Conservation (phyloP, 2,329 filamentous ascomycete species). For the Fusarium sp. region DNA sequence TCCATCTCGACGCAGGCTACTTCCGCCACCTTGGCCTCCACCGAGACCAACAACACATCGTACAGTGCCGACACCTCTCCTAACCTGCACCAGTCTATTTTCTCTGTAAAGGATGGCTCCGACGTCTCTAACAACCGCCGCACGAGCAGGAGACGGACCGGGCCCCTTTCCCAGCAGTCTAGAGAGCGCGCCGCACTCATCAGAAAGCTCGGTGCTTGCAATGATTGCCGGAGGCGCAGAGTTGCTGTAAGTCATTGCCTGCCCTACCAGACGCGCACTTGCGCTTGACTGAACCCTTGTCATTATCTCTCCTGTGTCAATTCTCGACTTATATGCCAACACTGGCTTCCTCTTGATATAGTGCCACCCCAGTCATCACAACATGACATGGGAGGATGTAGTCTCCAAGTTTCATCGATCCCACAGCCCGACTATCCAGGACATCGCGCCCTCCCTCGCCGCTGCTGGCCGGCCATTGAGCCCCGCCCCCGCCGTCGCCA, state of each 20-base stretch:
- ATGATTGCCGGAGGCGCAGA: slow-evolving; percentile 66
- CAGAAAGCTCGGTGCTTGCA: slow-evolving; percentile 69
- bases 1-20: slow-evolving; percentile 66
- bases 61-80: slow-evolving; percentile 67
- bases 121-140: slow-evolving; percentile 66
- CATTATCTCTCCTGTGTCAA: background rate
- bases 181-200: slow-evolving; percentile 71
- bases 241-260: slow-evolving; percentile 65
- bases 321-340: slow-evolving; percentile 34
- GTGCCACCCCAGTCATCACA: slow-evolving; percentile 71
- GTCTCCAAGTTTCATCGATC: slow-evolving; percentile 65
- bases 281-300: background rate
- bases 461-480: slow-evolving; percentile 60
- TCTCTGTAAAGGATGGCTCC: slow-evolving; percentile 67
- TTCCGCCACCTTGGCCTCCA: slow-evolving; percentile 55
- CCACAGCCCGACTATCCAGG: slow-evolving; percentile 63
- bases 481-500: slow-evolving; percentile 55
- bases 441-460: slow-evolving; percentile 58
- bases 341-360: slow-evolving; percentile 43
- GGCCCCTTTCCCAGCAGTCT: slow-evolving; percentile 68
- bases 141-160: slow-evolving; percentile 69
- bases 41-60: slow-evolving; percentile 62
- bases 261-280: background rate
- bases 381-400: slow-evolving; percentile 71
- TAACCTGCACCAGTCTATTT: slow-evolving; percentile 63